Evolutionary conservation across 495 filamentous ascomycete species (phyloP), one percentile per base, ranked within the genome.

Genomic region (Daldinia vernicosa): DNA sequence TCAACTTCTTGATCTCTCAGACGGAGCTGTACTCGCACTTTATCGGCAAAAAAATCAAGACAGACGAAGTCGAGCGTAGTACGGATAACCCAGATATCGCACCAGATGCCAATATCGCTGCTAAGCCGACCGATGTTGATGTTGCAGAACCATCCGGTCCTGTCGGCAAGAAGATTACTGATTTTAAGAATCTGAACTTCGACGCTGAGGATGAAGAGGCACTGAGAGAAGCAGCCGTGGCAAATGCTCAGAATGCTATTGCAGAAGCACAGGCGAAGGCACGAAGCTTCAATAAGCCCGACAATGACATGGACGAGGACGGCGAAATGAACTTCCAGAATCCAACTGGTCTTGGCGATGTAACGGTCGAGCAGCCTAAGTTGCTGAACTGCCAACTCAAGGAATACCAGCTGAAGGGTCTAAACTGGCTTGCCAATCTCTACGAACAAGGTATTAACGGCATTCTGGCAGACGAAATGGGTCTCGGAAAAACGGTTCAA

Each of bases 261-360:
- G 91, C 97, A 76, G 92, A 97, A 78, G 95, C 96, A 14, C 93
- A 97, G 76, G 89, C 94, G 77, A 93, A 93, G 72, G 95, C 95
- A 1, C 91, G 94, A 40, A 90, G 93, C 11, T 99, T 99, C 83
- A 95, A 98, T 82, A 86, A 89, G 66, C 85, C 87, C 28, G 79
- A 86, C 30, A 82, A 81, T 57, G 83, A 89, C 55, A 82, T 91
- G 72, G 90, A 92, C 66, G 91, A 90, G 63, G 91, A 97, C 71
- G 95, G 93, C 59, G 95, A 99, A 80, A 92, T 99, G 91, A 98
- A 98, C 81, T 99, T 99, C 88, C 95, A 99, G 82, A 98, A 99
- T 77, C 95, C 95, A 4, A 93, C 94, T 4, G 93, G 94, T 74
- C 86, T 99, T 79, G 94, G 93, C 67, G 93, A 93, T 74, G 93